These are phyloP conservation scores for Amaranthus cruentus DNA, from an alignment of 148 eudicot species.

Conservation along the genomic window DNA sequence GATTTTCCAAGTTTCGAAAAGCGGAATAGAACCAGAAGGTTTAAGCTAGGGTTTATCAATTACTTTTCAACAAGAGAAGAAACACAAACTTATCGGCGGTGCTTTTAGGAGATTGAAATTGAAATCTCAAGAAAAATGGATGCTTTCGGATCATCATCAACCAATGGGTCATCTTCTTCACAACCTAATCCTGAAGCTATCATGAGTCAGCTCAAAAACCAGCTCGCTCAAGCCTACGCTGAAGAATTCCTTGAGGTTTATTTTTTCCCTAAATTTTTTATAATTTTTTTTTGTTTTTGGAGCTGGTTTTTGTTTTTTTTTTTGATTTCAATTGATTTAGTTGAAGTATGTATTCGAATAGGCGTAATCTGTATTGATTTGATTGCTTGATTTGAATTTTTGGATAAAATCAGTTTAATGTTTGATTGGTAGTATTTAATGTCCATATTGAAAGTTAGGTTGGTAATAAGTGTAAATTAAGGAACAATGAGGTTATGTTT, in stretches of 20 bases:
- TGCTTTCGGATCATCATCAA: constrained; percentile 32
- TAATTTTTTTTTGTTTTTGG: neutral
- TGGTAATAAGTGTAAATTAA: neutral
- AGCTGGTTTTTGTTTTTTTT: neutral
- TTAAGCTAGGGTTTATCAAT: constrained; percentile 23
- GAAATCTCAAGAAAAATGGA: constrained; percentile 9
- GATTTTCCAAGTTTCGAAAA: neutral
- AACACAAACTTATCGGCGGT: neutral
- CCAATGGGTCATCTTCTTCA: constrained; percentile 32
- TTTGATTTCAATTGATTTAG: neutral
- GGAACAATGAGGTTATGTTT: neutral
- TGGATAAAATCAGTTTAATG: no score
- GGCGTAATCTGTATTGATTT: neutral
- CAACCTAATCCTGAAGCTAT: constrained; percentile 38
- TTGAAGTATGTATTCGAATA: neutral
- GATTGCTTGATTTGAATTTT: neutral
- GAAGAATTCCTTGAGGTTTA: constrained; percentile 71
- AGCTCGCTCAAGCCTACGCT: constrained; percentile 74
- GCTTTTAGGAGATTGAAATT: neutral
- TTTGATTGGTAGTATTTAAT: neutral
- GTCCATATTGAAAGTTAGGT: neutral
- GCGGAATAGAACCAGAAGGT: neutral
- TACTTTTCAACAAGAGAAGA: no score
- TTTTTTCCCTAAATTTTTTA: neutral
- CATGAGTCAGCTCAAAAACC: constrained; percentile 57